These are phyloP conservation scores for Fragaria vesca DNA, from an alignment of 306 rosid species.

Conservation along the genomic window DNA sequence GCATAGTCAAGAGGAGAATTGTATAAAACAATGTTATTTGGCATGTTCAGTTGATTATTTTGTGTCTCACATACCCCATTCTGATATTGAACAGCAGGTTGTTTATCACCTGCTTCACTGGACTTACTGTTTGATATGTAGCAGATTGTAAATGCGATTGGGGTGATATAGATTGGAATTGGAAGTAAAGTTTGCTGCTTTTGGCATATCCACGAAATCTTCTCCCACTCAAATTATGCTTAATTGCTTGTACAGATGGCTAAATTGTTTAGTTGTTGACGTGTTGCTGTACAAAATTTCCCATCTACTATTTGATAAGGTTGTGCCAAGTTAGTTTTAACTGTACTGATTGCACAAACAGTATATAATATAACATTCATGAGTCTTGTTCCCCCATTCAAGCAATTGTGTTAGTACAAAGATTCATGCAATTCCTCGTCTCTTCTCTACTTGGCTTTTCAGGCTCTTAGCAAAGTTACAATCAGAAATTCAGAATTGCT, in stretches of 20 bases:
- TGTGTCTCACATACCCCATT: not conserved
- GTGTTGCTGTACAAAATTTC: not conserved
- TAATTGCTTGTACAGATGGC: conserved; percentile 9
- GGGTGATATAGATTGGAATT: not conserved
- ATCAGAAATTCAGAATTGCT: too few species aligned
- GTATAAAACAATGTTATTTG: not conserved
- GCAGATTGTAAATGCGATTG: conserved; percentile 3
- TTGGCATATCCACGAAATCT: not conserved
- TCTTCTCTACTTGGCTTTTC: too few species aligned
- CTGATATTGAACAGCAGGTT: not conserved
- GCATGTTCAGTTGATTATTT: not conserved
- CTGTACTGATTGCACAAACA: not conserved
- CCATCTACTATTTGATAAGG: not conserved
- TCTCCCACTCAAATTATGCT: not conserved
- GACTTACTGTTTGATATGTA: not conserved
- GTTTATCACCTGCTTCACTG: not conserved
- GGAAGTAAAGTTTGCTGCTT: not conserved
- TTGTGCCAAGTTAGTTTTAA: not conserved
- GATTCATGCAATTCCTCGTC: too few species aligned
- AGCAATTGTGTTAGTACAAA: not conserved
- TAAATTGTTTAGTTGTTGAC: conserved; percentile 8
- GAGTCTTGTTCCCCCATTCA: not conserved
- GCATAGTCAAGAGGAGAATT: not conserved
- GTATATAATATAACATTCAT: not conserved
- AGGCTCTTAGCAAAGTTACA: too few species aligned